phyloP scores from a whole-genome alignment of 345 rosid species.

The Pistacia integerrima region DNA sequence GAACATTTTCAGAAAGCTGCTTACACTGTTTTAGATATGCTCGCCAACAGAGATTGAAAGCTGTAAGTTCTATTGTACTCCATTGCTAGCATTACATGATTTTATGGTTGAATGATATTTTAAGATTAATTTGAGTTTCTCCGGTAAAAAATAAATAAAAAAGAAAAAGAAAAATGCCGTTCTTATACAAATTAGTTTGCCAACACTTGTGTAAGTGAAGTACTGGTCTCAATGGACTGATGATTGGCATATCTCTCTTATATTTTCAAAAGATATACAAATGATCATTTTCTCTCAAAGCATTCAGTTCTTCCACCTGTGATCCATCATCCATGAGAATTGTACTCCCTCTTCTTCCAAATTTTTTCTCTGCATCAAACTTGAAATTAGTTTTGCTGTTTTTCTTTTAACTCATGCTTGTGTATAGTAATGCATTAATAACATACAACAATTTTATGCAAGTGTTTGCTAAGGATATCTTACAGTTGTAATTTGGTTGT shows the following conservation, averaged over 20 bases:
- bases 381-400: slow-evolving; percentile 8
- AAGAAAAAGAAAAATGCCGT: background rate
- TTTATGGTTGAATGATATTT: background rate
- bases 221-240: background rate
- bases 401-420: background rate
- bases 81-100: background rate
- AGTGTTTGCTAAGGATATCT: background rate
- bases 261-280: slow-evolving; percentile 56
- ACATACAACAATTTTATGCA: background rate
- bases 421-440: background rate
- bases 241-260: background rate
- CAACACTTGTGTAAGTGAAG: too few relatives aligned
- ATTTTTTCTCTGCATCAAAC: slow-evolving; percentile 62
- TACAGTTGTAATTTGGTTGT: background rate
- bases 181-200: background rate
- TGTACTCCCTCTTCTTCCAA: slow-evolving; percentile 66
- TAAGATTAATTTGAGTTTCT: background rate
- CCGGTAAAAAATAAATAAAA: background rate
- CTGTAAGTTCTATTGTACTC: slow-evolving; percentile 17
- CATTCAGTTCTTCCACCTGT: slow-evolving; percentile 72
- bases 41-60: slow-evolving; percentile 36
- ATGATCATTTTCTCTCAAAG: slow-evolving; percentile 77
- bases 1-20: slow-evolving; percentile 85
- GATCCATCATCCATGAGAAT: slow-evolving; percentile 81
- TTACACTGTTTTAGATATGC: slow-evolving; percentile 67